phyloP scores from a whole-genome alignment of 2,329 filamentous ascomycete species.

The Phyllosticta citribraziliensis region DNA sequence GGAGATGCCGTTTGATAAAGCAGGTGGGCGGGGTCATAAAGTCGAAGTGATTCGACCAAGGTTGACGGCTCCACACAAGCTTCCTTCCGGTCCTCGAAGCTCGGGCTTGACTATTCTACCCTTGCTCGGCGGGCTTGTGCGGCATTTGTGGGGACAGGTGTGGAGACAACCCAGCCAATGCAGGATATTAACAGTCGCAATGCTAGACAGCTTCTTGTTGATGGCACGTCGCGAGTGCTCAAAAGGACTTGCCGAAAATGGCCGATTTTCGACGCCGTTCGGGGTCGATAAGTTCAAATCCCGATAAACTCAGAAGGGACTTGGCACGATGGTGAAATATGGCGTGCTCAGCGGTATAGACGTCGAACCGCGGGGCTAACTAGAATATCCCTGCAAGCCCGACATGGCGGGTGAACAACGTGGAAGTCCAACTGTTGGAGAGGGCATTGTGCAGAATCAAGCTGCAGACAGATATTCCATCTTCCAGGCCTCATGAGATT shows the following conservation, averaged over 20 bases:
- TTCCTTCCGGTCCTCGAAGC: too few species aligned
- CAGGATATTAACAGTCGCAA: too few species aligned
- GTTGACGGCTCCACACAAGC: neutral
- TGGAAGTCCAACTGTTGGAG: too few species aligned
- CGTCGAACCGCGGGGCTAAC: neutral
- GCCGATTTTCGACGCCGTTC: neutral
- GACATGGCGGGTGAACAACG: neutral
- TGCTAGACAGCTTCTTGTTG: neutral
- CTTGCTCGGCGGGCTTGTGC: too few species aligned
- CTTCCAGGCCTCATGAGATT: neutral
- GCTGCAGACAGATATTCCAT: neutral
- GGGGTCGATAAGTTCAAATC: neutral
- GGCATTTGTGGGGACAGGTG: too few species aligned
- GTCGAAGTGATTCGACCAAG: neutral
- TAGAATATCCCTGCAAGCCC: neutral
- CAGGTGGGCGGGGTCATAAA: neutral
- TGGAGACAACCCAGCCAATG: too few species aligned
- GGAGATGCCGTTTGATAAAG: neutral
- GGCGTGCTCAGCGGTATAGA: neutral
- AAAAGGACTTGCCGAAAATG: neutral
- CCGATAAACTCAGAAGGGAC: neutral
- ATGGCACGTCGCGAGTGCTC: neutral
- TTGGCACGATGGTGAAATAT: neutral
- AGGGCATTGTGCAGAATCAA: neutral
- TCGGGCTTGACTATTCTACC: too few species aligned